Evolutionary conservation across 306 rosid species (phyloP).

Genomic region (Lablab purpureus): DNA sequence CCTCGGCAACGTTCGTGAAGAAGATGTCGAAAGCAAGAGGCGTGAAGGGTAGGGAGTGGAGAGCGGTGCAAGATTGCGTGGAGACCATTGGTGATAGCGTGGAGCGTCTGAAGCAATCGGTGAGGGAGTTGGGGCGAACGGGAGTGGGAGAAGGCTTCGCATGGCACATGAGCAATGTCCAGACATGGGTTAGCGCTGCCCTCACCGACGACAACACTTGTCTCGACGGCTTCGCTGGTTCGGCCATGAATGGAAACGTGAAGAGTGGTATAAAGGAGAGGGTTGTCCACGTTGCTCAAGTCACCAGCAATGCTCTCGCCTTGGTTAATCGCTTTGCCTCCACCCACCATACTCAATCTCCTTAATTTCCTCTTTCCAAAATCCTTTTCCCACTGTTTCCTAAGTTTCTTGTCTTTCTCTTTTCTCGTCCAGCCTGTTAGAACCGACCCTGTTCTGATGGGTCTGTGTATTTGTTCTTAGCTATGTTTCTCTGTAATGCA

Average conservation of each 20-base stretch:
- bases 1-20: conserved; percentile 57
- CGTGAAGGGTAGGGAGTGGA: conserved; percentile 57
- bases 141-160: conserved; percentile 63
- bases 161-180: conserved; percentile 86
- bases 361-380: neutral
- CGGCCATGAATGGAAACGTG: conserved; percentile 21
- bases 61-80: conserved; percentile 76
- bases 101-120: conserved; percentile 65
- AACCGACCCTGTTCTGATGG: neutral
- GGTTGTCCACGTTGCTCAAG: conserved; percentile 63
- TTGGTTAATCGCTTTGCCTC: conserved; percentile 73
- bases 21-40: conserved; percentile 54
- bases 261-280: conserved; percentile 58
- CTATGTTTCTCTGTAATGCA: neutral
- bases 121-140: conserved; percentile 60
- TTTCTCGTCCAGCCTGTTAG: neutral
- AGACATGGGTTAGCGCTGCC: conserved; percentile 91
- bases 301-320: conserved; percentile 88
- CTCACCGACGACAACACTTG: conserved; percentile 79
- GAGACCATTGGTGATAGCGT: conserved; percentile 75
- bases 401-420: neutral
- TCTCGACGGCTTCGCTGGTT: conserved; percentile 70
- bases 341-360: conserved; percentile 39
- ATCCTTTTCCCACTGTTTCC: neutral
- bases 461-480: neutral